Percentiles rank a stretch among this genome's conserved stretches.
Conservation (phyloP, 2,329 filamentous ascomycete species). For the Phialophora macrospora region DNA sequence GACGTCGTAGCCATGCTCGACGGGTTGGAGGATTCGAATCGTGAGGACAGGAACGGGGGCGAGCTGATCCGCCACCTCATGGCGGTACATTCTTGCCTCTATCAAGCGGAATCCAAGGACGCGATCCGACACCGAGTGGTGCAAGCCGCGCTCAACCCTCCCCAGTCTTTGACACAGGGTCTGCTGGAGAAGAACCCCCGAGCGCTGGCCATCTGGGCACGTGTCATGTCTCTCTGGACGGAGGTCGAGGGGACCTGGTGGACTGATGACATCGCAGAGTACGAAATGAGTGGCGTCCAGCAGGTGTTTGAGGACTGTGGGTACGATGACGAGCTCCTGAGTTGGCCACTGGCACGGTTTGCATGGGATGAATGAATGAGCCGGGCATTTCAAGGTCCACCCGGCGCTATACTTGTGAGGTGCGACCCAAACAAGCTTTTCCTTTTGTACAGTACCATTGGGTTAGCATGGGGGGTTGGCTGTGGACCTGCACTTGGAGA, state of each 20-base stretch:
- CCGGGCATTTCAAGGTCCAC: background rate
- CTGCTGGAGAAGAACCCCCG: conserved; percentile 4
- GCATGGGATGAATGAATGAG: background rate
- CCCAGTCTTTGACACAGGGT: conserved; percentile 6
- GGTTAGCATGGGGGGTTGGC: background rate
- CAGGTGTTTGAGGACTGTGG: conserved; percentile 8
- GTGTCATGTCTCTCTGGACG: conserved; percentile 9
- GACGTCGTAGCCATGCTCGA: conserved; percentile 9
- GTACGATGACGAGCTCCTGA: conserved; percentile 8
- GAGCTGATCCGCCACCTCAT: conserved; percentile 9
- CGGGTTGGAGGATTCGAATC: background rate
- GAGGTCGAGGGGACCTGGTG: conserved; percentile 4
- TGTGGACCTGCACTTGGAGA: background rate
- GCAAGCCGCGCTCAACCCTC: conserved; percentile 3
- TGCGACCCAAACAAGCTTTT: background rate
- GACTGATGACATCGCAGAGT: conserved; percentile 4
- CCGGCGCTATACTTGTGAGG: too few species aligned
- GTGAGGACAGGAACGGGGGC: background rate
- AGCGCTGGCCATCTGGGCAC: conserved; percentile 9
- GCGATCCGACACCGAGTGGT: conserved; percentile 6
- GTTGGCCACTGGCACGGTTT: conserved; percentile 9
- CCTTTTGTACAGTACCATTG: background rate
- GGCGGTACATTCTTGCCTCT: conserved; percentile 10
- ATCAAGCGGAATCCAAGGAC: conserved; percentile 2
- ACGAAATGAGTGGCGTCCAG: conserved; percentile 7